phyloP scores from a whole-genome alignment of 2,329 filamentous ascomycete species.

The Geosmithia putterillii region DNA sequence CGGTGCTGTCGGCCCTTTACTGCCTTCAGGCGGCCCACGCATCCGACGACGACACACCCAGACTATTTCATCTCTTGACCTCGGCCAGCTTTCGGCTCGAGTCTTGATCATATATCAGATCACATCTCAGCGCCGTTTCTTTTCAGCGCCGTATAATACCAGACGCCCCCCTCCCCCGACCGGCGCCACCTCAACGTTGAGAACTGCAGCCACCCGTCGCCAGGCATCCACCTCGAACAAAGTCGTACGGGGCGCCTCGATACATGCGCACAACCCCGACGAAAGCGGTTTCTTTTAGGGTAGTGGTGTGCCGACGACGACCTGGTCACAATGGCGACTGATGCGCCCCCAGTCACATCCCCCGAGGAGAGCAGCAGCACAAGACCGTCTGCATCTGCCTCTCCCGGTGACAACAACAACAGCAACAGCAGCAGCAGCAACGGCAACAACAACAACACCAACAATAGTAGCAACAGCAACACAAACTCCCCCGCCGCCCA shows the following conservation, averaged over 20 bases:
- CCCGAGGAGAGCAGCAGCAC: background rate
- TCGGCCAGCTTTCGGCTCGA: background rate
- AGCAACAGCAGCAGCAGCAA: background rate
- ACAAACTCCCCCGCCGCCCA: background rate
- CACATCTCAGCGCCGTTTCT: background rate
- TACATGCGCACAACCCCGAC: background rate
- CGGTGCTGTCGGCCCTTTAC: background rate
- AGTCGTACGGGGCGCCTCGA: background rate
- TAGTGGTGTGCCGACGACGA: background rate
- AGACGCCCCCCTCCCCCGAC: background rate
- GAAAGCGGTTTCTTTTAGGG: background rate
- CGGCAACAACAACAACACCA: background rate
- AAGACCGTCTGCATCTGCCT: background rate
- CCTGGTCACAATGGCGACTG: background rate
- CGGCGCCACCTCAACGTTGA: background rate
- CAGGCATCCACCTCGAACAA: background rate
- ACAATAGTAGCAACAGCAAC: background rate
- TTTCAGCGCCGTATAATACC: background rate
- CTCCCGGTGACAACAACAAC: background rate
- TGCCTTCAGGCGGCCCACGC: background rate
- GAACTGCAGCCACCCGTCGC: background rate
- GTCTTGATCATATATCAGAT: background rate
- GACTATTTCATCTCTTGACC: background rate
- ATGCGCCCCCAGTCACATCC: constrained; percentile 1
- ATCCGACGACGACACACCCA: background rate